A percentile compares a stretch with the other conserved stretches of the same genome.
These are phyloP conservation scores for Piloderma croceum DNA, from an alignment of 768 basidiomycete species.

Conservation along the genomic window DNA sequence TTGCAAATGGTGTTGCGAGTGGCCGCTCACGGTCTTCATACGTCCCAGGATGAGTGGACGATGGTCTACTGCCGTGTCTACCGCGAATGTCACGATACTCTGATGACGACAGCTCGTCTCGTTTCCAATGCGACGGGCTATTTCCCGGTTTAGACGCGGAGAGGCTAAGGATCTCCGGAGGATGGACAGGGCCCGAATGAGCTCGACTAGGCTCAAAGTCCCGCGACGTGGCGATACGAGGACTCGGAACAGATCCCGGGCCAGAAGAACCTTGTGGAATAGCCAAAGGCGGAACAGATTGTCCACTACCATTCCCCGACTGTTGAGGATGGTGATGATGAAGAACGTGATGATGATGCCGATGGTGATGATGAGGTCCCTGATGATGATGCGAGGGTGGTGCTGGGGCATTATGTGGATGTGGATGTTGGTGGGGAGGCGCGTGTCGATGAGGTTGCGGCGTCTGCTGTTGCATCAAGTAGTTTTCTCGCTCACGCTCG, in stretches of 20 bases:
- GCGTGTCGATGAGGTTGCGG: conserved; percentile 29
- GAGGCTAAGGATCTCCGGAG: conserved; percentile 49
- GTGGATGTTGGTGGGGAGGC: conserved; percentile 22
- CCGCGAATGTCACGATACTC: conserved; percentile 28
- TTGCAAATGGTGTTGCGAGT: conserved; percentile 48
- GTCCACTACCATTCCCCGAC: conserved; percentile 1
- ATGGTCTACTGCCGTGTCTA: conserved; percentile 30
- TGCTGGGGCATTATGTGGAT: conserved; percentile 24
- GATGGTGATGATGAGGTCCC: conserved; percentile 39
- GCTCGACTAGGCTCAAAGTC: not conserved
- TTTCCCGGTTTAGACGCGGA: conserved; percentile 25
- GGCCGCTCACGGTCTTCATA: conserved; percentile 50
- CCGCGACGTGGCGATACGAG: not conserved
- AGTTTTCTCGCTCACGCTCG: conserved; percentile 6
- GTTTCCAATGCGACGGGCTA: conserved; percentile 31
- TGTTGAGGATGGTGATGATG: conserved; percentile 46
- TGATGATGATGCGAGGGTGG: conserved; percentile 23
- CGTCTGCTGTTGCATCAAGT: conserved; percentile 19
- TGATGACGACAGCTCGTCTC: conserved; percentile 26
- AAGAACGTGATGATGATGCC: conserved; percentile 38
- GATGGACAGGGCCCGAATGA: not conserved
- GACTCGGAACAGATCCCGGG: not conserved
- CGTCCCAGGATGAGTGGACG: conserved; percentile 33
- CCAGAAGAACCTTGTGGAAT: not conserved
- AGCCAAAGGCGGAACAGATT: not conserved